Evolutionary conservation across 1,284 basidiomycete species (phyloP), one percentile per base, ranked within the genome.

Genomic region (Austroboletus novae-zelandiae): DNA sequence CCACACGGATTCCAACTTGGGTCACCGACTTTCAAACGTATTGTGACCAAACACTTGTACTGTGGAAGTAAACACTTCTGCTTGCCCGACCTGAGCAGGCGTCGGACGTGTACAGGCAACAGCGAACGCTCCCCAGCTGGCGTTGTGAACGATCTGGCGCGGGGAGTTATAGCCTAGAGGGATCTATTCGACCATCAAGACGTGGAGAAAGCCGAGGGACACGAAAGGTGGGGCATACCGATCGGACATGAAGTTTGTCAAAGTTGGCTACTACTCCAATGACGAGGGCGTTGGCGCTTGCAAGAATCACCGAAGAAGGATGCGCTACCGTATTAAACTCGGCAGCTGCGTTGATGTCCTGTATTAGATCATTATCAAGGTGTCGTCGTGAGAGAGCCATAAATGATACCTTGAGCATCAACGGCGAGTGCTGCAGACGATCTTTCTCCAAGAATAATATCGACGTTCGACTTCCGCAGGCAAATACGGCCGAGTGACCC

Each of bases 211-310:
- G 35, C 23, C 14, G 7, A 40, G 6, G 13, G 23, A 7, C 17
- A 27, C 44, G 49, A 36, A 50, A 23, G 17, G 34, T 20, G n/a
- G 17, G 32, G 63, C 79, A 53, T 63, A 92, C 87, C 30, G 89
- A 81, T 54, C 85, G 81, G 35, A 94, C 84, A 57, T 94, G 89
- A 65, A 93, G 77, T 70, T 90, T 91, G 60, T 90, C 85, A 10
- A 92, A 71, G 50, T 85, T 81, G n/a, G 74, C 73, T 14, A 92
- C 74, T 15, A 72, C 74, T 10, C 87, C 87, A 40, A 94, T 79
- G 42, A 79, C 67, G 9, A 94, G 66, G 1, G 79, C 75, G 5
- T 74, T 74, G 0, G 74, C 60, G 2, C 80, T 78, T 2, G 82
- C 81, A 17, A 91, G 65, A 11, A 88, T 64, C 8, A 91, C 63